These are phyloP conservation scores for Boechera divaricarpa DNA, from an alignment of 345 rosid genomes.

Conservation along the genomic window DNA sequence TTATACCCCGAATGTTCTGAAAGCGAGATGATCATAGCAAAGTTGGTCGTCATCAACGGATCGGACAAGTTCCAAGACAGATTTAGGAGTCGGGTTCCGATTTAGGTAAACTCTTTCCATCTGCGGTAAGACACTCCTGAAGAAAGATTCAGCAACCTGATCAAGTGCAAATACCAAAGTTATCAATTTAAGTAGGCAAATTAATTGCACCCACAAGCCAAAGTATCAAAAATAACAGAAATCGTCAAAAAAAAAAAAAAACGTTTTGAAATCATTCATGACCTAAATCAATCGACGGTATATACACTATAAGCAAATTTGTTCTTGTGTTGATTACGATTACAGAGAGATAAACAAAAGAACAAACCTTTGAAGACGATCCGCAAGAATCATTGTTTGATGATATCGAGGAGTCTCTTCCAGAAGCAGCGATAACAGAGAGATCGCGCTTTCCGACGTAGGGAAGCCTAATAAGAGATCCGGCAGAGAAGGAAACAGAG, in stretches of 20 bases:
- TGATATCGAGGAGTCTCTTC: slow-evolving; percentile 25
- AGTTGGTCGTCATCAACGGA: slow-evolving; percentile 58
- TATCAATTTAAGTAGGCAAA: neutral
- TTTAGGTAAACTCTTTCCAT: slow-evolving; percentile 76
- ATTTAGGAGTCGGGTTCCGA: slow-evolving; percentile 85
- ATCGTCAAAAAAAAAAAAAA: neutral
- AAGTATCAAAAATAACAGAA: neutral
- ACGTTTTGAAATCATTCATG: neutral
- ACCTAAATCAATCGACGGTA: neutral
- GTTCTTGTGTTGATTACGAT: too few species aligned
- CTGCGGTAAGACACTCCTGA: slow-evolving; percentile 67
- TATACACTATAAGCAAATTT: too few species aligned
- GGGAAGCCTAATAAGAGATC: slow-evolving; percentile 8
- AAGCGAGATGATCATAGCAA: slow-evolving; percentile 92
- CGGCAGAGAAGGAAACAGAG: slow-evolving; percentile 31
- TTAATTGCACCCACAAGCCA: neutral
- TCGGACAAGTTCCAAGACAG: slow-evolving; percentile 71
- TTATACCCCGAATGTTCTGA: slow-evolving; percentile 91
- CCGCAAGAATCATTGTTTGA: slow-evolving; percentile 29
- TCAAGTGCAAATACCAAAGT: neutral
- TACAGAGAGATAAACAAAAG: neutral
- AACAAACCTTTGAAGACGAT: slow-evolving; percentile 50
- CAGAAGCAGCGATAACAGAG: slow-evolving; percentile 46
- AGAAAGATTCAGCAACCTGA: slow-evolving; percentile 67
- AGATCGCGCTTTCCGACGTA: slow-evolving; percentile 26